Evolutionary conservation across 441 rosid species (phyloP), one percentile per base, ranked within the genome.

Genomic region (Cnidoscolus chayamansa): DNA sequence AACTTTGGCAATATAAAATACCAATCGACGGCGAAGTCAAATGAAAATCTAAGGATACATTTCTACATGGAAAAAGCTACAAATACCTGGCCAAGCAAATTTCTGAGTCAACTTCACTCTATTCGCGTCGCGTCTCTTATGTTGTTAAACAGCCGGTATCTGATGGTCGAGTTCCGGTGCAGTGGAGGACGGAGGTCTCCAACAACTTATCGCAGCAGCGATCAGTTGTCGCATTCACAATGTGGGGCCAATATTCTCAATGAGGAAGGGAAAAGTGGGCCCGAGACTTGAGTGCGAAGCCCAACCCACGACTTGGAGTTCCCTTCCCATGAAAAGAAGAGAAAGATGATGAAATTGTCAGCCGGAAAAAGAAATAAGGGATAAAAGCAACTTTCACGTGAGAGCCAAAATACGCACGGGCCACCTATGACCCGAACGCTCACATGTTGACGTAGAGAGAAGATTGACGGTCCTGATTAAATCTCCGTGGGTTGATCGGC

Each of bases 341-440:
- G 67, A 71, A 69, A 69, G 53, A 20, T 35, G 25, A 67, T 54
- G 61, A 67, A 17, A 53, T 19, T 57, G 55, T 13, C 72, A 20
- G 53, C 15, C 17, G 31, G 7, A 30, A 15, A 48, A 47, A 58
- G 11, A 9, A 7, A 56, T 43, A 4, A 1, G 7, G 20, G 3
- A 55, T 11, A 31, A 32, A 60, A 35, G n/a, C 0, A 15, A 16
- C 60, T 53, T 71, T 71, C 67, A 50, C 75, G 68, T 63, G 47
- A 40, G 62, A 25, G 25, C 25, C 73, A 31, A 2, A 31, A 53
- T 17, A 47, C 20, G 45, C 62, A 72, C 68, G 54, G 54, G 54
- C 59, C 68, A 51, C 35, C 68, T 37, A 50, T 62, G 74, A 62
- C 67, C 2, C 35, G 61, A 25, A 25, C 25, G 25, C 25, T 25